phyloP scores from a whole-genome alignment of 2,329 filamentous ascomycete genomes.

The Cadophora sp. region DNA sequence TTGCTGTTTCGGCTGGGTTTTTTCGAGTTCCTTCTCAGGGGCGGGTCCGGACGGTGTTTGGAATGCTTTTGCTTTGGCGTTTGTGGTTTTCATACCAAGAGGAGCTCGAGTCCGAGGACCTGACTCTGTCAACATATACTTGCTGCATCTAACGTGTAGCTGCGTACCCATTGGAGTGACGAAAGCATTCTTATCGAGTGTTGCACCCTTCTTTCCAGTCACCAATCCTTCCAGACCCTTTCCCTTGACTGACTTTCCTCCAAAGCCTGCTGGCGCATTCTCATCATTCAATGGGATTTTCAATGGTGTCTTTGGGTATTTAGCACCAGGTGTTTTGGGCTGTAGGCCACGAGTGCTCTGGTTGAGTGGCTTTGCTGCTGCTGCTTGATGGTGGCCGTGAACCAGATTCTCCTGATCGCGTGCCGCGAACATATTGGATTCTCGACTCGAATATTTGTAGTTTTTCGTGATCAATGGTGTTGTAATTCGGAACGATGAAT shows the following conservation, averaged over 20 bases:
- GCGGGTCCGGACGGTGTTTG: constrained; percentile 70
- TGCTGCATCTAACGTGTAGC: not conserved
- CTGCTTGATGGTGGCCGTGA: constrained; percentile 73
- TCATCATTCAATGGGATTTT: constrained; percentile 83
- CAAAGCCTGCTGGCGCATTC: constrained; percentile 69
- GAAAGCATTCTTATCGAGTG: constrained; percentile 67
- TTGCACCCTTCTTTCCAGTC: constrained; percentile 57
- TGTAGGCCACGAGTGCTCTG: constrained; percentile 65
- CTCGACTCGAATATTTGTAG: not conserved
- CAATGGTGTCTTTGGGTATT: constrained; percentile 83
- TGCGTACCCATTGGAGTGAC: constrained; percentile 80
- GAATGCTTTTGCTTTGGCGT: constrained; percentile 78
- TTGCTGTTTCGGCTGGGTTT: constrained; percentile 62
- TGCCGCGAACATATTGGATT: constrained; percentile 71
- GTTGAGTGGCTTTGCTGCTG: constrained; percentile 74
- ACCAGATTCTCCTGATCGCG: constrained; percentile 89
- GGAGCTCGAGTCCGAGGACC: constrained; percentile 74
- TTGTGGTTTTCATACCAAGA: constrained; percentile 94
- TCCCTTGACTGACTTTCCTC: constrained; percentile 62
- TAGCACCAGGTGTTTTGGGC: constrained; percentile 80
- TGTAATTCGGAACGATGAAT: constrained; percentile 3
- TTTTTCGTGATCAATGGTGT: not conserved
- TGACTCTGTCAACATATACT: constrained; percentile 19
- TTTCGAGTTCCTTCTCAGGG: constrained; percentile 64
- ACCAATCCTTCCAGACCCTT: constrained; percentile 64